Conservation (phyloP, 768 basidiomycete genomes). For the Daedaleopsis sinensis region DNA sequence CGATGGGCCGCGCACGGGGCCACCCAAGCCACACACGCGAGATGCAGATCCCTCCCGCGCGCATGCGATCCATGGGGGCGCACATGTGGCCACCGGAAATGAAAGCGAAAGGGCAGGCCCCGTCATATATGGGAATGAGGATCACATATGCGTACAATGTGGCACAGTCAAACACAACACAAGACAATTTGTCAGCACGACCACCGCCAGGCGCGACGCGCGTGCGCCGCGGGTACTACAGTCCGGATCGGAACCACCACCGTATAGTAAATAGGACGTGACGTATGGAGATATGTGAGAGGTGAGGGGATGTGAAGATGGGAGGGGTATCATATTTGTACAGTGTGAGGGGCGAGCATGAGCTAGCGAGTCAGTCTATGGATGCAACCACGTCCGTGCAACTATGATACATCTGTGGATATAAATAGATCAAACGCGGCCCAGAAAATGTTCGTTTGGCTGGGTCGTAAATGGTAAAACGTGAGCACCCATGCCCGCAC, state of each 20-base stretch:
- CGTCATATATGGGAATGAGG: slow-evolving; percentile 6
- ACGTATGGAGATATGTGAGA: not conserved
- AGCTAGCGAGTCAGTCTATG: not conserved
- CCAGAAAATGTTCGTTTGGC: not conserved
- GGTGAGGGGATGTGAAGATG: not conserved
- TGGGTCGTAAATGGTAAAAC: not conserved
- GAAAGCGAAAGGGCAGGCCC: slow-evolving; percentile 1
- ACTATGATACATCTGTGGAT: not conserved
- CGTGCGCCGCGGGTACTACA: too few relatives aligned
- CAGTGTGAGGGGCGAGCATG: not conserved
- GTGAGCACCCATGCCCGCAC: not conserved
- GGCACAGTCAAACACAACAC: not conserved
- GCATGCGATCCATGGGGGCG: not conserved
- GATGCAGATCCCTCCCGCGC: not conserved
- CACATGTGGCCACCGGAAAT: slow-evolving; percentile 8
- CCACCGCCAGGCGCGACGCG: not conserved
- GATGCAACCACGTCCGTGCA: not conserved
- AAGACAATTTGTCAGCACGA: not conserved
- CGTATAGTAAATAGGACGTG: not conserved
- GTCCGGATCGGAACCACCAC: too few relatives aligned
- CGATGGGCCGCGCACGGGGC: not conserved
- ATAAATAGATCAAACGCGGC: not conserved
- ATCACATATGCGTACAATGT: slow-evolving; percentile 5
- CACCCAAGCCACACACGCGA: not conserved
- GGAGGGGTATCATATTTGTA: not conserved